These are phyloP conservation scores for Heterobasidion occidentale DNA, from an alignment of 1,284 basidiomycete genomes.

Conservation along the genomic window DNA sequence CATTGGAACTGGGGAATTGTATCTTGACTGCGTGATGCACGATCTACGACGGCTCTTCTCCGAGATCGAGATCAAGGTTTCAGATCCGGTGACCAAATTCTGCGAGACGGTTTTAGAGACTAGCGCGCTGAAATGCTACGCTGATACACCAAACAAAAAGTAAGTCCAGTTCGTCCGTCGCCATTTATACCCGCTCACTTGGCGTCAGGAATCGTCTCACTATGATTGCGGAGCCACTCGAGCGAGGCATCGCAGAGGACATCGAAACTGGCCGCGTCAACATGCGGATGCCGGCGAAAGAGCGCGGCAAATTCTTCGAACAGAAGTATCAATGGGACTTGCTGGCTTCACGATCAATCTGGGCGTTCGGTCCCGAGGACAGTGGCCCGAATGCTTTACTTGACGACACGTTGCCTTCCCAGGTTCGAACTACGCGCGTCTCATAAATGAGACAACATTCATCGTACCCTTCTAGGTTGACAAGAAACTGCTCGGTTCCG, in stretches of 20 bases:
- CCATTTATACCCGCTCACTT: constrained; percentile 6
- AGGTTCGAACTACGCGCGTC: constrained; percentile 39
- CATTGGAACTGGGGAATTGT: constrained; percentile 95
- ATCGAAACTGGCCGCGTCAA: constrained; percentile 87
- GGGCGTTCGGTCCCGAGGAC: constrained; percentile 99
- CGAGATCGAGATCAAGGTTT: constrained; percentile 99
- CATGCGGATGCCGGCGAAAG: constrained; percentile 91
- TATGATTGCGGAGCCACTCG: constrained; percentile 95
- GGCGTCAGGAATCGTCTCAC: constrained; percentile 82
- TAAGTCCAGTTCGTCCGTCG: constrained; percentile 24
- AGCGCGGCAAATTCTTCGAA: constrained; percentile 90
- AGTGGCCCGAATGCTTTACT: constrained; percentile 90
- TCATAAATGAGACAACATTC: neutral
- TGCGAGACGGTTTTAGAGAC: constrained; percentile 99
- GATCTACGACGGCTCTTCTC: constrained; percentile 89
- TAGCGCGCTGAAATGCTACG: constrained; percentile 96
- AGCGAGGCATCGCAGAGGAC: constrained; percentile 90
- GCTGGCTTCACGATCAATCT: constrained; percentile 94
- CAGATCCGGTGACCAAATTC: constrained; percentile 97
- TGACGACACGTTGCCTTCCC: constrained; percentile 94
- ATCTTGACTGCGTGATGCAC: constrained; percentile 96
- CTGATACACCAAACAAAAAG: constrained; percentile 99
- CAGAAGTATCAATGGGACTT: constrained; percentile 98
- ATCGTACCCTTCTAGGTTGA: constrained; percentile 53
- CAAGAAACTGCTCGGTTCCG: constrained; percentile 84